A percentile compares a stretch with the other conserved stretches of the same genome.
phyloP scores from a whole-genome alignment of 192 early-diverging fungal genomes.

The Spizellomyces sp. region DNA sequence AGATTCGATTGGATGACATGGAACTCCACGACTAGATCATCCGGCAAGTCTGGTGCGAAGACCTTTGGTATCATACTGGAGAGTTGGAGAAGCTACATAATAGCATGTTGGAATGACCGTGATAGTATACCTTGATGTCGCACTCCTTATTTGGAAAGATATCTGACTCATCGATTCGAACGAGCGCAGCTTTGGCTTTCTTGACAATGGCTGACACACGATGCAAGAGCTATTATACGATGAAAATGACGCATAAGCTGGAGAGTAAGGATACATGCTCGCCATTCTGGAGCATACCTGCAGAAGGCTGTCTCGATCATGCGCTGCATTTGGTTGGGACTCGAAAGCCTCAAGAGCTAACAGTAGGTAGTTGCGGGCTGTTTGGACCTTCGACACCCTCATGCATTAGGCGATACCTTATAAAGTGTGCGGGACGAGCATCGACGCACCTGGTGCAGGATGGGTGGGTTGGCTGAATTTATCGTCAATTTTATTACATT shows the following conservation, averaged over 20 bases:
- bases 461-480: slow-evolving; percentile 13
- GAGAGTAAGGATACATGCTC: background rate
- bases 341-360: slow-evolving; percentile 22
- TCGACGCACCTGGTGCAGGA: slow-evolving; percentile 24
- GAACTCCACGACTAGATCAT: slow-evolving; percentile 48
- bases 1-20: slow-evolving; percentile 28
- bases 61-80: slow-evolving; percentile 9
- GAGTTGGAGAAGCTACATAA: background rate
- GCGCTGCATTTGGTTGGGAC: background rate
- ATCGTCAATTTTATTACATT: slow-evolving; percentile 31
- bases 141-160: slow-evolving; percentile 31
- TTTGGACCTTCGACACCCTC: slow-evolving; percentile 9
- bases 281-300: background rate
- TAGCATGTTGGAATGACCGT: background rate
- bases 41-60: slow-evolving; percentile 48
- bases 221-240: slow-evolving; percentile 5
- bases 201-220: slow-evolving; percentile 2
- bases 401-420: too few relatives aligned
- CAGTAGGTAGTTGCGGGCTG: slow-evolving; percentile 26
- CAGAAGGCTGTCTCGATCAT: slow-evolving; percentile 6
- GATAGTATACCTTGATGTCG: slow-evolving; percentile 22
- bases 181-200: slow-evolving; percentile 15
- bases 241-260: background rate
- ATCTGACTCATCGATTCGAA: slow-evolving; percentile 3
- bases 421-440: background rate